Evolutionary conservation across 2,329 filamentous ascomycete species (phyloP).

Genomic region (Colletotrichum lentis): DNA sequence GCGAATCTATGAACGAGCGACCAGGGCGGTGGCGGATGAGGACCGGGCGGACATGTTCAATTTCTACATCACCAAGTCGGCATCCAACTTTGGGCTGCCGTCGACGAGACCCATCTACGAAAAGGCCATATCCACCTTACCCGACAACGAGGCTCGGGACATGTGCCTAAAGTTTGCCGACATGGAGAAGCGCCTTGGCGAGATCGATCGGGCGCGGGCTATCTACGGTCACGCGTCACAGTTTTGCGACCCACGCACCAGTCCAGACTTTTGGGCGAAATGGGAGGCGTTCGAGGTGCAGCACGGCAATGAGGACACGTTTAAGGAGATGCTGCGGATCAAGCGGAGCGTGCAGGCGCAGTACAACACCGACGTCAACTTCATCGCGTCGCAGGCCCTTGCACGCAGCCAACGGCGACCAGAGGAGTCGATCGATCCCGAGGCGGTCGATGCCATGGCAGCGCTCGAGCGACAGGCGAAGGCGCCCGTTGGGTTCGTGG

Average conservation of each 20-base stretch:
- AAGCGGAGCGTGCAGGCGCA: constrained; percentile 97
- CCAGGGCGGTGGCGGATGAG: constrained; percentile 91
- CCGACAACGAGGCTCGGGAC: constrained; percentile 89
- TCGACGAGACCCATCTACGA: constrained; percentile 97
- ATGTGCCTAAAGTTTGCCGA: constrained; percentile 99
- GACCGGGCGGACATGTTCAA: constrained; percentile 98
- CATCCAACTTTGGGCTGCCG: constrained; percentile 95
- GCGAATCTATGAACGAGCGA: constrained; percentile 98
- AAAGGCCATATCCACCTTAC: constrained; percentile 89
- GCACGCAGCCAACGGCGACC: constrained; percentile 76
- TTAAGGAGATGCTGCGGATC: constrained; percentile 98
- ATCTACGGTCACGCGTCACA: constrained; percentile 98
- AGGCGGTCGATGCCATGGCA: constrained; percentile 83
- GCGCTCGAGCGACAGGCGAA: constrained; percentile 87
- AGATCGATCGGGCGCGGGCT: constrained; percentile 92
- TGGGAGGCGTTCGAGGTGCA: constrained; percentile 98
- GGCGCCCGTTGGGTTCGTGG: constrained; percentile 89
- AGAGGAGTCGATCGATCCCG: constrained; percentile 51
- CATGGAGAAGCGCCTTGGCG: constrained; percentile 89
- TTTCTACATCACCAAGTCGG: constrained; percentile 98
- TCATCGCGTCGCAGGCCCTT: constrained; percentile 94
- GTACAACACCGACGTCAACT: constrained; percentile 99
- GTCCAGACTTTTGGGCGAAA: constrained; percentile 90
- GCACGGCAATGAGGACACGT: constrained; percentile 98
- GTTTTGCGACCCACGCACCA: constrained; percentile 94